Evolutionary conservation across 2,329 filamentous ascomycete genomes (phyloP).

Genomic region (Colletotrichum coccodes): DNA sequence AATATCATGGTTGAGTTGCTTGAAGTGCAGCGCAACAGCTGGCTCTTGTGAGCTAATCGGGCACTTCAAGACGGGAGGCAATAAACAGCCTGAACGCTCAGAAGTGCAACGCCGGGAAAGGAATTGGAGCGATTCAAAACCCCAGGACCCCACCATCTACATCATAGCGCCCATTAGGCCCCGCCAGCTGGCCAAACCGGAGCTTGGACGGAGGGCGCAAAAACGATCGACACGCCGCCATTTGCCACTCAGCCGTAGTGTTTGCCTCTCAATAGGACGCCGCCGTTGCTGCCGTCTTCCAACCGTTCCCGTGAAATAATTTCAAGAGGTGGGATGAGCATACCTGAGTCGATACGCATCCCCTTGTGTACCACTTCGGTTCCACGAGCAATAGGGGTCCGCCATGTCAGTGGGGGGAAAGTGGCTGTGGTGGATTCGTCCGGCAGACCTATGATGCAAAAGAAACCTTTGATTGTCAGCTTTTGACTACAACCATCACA

Average conservation of each 20-base stretch:
- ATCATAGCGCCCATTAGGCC: conserved; percentile 10
- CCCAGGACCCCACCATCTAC: background rate
- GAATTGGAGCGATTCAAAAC: background rate
- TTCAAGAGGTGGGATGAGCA: background rate
- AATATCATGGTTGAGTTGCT: background rate
- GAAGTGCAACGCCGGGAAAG: background rate
- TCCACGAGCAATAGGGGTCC: background rate
- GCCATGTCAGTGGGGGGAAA: background rate
- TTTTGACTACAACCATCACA: background rate
- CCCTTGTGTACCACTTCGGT: background rate
- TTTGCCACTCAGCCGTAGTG: conserved; percentile 22
- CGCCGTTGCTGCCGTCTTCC: conserved; percentile 13
- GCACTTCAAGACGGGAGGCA: background rate
- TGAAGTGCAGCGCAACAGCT: background rate
- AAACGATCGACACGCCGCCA: conserved; percentile 16
- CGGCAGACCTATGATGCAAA: conserved; percentile 10
- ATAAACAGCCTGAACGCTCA: background rate
- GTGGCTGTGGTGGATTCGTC: background rate
- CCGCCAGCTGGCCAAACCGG: background rate
- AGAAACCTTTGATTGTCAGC: background rate
- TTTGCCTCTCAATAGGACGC: background rate
- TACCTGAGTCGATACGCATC: background rate
- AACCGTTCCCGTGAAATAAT: background rate
- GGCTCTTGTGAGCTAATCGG: too few species aligned
- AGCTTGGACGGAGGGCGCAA: background rate